Evolutionary conservation across 2,329 filamentous ascomycete species (phyloP), one percentile per base, ranked within the genome.

Genomic region (Rutstroemia sp.): DNA sequence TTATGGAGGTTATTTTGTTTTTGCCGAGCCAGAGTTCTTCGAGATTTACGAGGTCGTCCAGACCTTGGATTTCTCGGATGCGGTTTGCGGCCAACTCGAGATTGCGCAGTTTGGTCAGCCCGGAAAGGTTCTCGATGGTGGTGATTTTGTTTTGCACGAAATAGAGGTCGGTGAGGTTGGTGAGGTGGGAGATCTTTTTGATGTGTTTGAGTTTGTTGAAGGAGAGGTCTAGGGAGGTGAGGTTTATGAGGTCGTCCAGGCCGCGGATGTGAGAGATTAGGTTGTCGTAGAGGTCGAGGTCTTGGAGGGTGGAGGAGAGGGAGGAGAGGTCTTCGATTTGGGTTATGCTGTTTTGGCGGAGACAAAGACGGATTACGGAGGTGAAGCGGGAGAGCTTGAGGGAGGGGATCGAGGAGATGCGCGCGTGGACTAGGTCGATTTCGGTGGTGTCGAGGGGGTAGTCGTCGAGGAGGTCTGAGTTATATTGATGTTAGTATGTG

Each of bases 201-300:
- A 99, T 95, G 73, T 96, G 92, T 72, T 96, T 96, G 76, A 99
- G 92, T 77, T 97, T 97, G 78, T 99, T 99, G 81, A 96, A 99
- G 71, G 89, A 95, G 51, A 99, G 78, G 70, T 99, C 94, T 54
- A 99, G 82, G 56, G 77, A 87, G 5, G 81, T 89, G 54, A 99
- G 80, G 59, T 88, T 79, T 12, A 79, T 82, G 57, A 96, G 82
- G 47, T 83, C 77, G 54, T 96, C 91, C 47, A 99, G 79, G 30
- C 89, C 89, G 63, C 86, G 85, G 72, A 96, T 83, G 71, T 95
- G 91, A 10, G 84, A 82, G 65, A 99, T 91, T 17, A 95, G 79
- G 72, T 99, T 99, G 74, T 99, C 94, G 76, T 99, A 99, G 58
- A 99, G 80, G 67, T 99, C 94, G 51, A 99, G 80, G 58, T 99